These are phyloP conservation scores for Dactylellina sp. DNA, from an alignment of 2,329 filamentous ascomycete species.

Conservation along the genomic window DNA sequence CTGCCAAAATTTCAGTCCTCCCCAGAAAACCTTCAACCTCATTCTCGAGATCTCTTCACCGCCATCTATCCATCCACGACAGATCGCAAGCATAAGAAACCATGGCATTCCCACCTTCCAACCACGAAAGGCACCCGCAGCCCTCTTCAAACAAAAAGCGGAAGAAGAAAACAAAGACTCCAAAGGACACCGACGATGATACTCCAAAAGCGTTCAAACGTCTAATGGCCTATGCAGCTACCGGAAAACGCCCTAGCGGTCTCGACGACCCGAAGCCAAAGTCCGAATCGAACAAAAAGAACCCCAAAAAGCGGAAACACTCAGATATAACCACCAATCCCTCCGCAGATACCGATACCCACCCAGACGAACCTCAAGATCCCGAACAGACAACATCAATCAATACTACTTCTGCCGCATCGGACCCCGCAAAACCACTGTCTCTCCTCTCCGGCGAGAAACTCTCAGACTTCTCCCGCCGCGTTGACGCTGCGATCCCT, in stretches of 20 bases:
- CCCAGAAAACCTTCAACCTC: slow-evolving; percentile 10
- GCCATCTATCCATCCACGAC: not conserved
- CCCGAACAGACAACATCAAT: no score
- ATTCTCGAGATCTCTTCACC: slow-evolving; percentile 6
- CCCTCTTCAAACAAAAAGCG: slow-evolving; percentile 15
- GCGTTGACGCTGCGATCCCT: slow-evolving; percentile 86
- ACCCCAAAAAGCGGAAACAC: slow-evolving; percentile 68
- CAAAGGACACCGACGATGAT: slow-evolving; percentile 72
- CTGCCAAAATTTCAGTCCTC: slow-evolving; percentile 30
- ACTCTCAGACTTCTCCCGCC: slow-evolving; percentile 81
- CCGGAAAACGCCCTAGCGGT: slow-evolving; percentile 71
- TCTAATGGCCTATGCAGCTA: slow-evolving; percentile 80
- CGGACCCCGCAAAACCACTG: slow-evolving; percentile 57
- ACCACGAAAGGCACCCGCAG: slow-evolving; percentile 41
- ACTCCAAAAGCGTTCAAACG: slow-evolving; percentile 88
- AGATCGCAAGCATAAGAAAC: not conserved
- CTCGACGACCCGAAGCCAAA: slow-evolving; percentile 74
- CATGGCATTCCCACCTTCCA: slow-evolving; percentile 39
- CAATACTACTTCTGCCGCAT: slow-evolving; percentile 60
- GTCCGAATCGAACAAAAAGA: slow-evolving; percentile 58
- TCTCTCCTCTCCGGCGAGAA: slow-evolving; percentile 80
- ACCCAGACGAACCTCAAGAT: no score
- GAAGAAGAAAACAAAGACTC: slow-evolving; percentile 23
- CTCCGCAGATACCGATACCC: not conserved
- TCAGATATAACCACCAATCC: slow-evolving; percentile 53